These are phyloP conservation scores for Neocucurbitaria cava DNA, from an alignment of 2,329 filamentous ascomycete genomes.

Conservation along the genomic window DNA sequence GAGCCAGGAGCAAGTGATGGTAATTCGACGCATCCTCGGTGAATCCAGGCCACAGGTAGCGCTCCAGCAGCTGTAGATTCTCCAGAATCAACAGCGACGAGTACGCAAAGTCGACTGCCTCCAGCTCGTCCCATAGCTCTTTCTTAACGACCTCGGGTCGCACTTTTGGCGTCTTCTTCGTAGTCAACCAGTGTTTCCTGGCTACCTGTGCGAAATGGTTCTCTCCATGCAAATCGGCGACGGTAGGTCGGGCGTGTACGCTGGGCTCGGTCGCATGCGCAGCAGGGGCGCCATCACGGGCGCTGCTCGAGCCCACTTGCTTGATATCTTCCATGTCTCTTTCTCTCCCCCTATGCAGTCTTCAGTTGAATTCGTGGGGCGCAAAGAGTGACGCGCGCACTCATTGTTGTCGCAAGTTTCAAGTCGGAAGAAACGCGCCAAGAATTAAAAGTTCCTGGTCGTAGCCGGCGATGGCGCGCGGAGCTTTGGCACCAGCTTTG, in stretches of 20 bases:
- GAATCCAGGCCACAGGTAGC: constrained; percentile 94
- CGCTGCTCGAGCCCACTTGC: constrained; percentile 16
- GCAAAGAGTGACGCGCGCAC: constrained; percentile 23
- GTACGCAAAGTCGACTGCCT: constrained; percentile 79
- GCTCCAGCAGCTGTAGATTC: constrained; percentile 88
- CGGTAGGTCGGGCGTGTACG: constrained; percentile 63
- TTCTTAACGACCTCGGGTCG: constrained; percentile 83
- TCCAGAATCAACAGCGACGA: constrained; percentile 83
- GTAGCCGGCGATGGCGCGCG: constrained; percentile 17
- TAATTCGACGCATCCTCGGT: constrained; percentile 87
- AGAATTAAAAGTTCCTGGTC: constrained; percentile 32
- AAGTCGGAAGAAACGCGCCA: constrained; percentile 31
- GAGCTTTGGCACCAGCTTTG: constrained; percentile 6
- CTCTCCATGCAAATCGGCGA: constrained; percentile 74
- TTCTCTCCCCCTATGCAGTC: constrained; percentile 12
- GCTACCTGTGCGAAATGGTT: constrained; percentile 73
- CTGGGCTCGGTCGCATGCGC: constrained; percentile 28
- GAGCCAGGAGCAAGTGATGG: constrained; percentile 84
- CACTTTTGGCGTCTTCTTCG: constrained; percentile 69
- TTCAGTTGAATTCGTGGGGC: constrained; percentile 11
- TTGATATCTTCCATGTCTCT: constrained; percentile 36
- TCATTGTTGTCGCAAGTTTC: constrained; percentile 36
- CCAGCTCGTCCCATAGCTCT: constrained; percentile 87
- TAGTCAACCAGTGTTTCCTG: constrained; percentile 82
- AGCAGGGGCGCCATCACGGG: constrained; percentile 28